Percentiles rank a stretch among this genome's conserved stretches.
phyloP scores from a whole-genome alignment of 2,329 filamentous ascomycete species.

The Acrocalymma vagum region DNA sequence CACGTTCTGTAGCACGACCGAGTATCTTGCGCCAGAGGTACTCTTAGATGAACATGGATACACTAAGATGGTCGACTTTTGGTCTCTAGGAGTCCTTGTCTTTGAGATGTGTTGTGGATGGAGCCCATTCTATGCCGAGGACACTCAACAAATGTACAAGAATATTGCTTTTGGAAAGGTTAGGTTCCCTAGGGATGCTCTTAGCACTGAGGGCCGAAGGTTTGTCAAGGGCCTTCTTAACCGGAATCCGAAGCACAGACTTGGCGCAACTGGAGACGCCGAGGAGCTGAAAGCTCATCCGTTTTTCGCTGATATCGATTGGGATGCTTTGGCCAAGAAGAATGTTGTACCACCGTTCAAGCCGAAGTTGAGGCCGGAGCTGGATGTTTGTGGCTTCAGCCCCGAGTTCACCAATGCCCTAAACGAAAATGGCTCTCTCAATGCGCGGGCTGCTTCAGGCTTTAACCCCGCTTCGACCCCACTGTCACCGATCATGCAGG shows the following conservation, averaged over 20 bases:
- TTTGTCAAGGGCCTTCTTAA: constrained; percentile 96
- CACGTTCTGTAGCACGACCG: constrained; percentile 95
- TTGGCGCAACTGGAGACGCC: constrained; percentile 89
- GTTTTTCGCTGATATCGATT: constrained; percentile 93
- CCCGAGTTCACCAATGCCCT: constrained; percentile 95
- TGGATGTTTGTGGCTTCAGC: constrained; percentile 95
- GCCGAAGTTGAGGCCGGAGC: constrained; percentile 91
- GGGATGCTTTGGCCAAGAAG: constrained; percentile 84
- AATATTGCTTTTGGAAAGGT: constrained; percentile 99
- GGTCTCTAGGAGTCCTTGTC: constrained; percentile 93
- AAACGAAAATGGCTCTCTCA: constrained; percentile 81
- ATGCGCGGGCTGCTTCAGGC: constrained; percentile 86
- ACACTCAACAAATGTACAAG: constrained; percentile 99
- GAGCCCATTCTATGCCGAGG: constrained; percentile 97
- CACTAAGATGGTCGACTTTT: constrained; percentile 99
- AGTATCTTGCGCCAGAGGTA: constrained; percentile 95
- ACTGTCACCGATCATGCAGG: constrained; percentile 92
- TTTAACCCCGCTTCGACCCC: constrained; percentile 87
- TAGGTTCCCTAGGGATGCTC: constrained; percentile 87
- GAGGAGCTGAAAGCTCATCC: constrained; percentile 92
- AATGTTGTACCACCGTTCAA: constrained; percentile 93
- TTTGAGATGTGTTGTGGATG: constrained; percentile 99
- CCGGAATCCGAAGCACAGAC: constrained; percentile 89
- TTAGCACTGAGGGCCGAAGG: constrained; percentile 90
- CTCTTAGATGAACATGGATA: constrained; percentile 92